phyloP scores from a whole-genome alignment of 148 eudicot genomes.

The Bassia scoparia region DNA sequence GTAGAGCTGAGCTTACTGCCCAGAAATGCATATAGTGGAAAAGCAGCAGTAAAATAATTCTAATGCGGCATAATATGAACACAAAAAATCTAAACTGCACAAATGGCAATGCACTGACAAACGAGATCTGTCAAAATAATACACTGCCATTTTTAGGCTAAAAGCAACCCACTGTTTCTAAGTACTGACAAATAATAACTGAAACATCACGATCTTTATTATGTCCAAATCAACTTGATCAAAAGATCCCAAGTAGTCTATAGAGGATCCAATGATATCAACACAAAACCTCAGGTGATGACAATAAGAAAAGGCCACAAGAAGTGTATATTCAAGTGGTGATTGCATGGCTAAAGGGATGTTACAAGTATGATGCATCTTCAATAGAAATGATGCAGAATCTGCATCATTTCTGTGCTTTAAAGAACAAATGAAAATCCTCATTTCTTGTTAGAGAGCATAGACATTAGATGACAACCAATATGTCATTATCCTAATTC shows the following conservation, averaged over 20 bases:
- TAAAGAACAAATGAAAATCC: too few species aligned
- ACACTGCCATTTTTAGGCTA: neutral
- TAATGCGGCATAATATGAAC: neutral
- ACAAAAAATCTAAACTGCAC: neutral
- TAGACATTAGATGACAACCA: neutral
- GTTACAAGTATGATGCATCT: too few species aligned
- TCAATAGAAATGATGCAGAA: too few species aligned
- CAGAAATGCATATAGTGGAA: neutral
- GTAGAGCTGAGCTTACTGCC: neutral
- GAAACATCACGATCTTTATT: neutral
- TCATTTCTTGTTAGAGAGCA: neutral
- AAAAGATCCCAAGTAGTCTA: too few species aligned
- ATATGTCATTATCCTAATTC: neutral
- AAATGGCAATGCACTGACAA: neutral
- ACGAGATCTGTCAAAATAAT: neutral
- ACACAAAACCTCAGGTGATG: neutral
- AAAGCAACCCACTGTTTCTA: too few species aligned
- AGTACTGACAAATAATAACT: too few species aligned
- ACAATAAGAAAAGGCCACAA: neutral
- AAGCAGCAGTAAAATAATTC: neutral
- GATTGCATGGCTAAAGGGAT: neutral
- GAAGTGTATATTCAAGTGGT: neutral
- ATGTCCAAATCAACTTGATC: neutral
- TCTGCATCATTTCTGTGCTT: neutral
- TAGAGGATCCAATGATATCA: neutral